Conservation (phyloP, 352 stramenopile genomes). For the Globisporangium spiculum region DNA sequence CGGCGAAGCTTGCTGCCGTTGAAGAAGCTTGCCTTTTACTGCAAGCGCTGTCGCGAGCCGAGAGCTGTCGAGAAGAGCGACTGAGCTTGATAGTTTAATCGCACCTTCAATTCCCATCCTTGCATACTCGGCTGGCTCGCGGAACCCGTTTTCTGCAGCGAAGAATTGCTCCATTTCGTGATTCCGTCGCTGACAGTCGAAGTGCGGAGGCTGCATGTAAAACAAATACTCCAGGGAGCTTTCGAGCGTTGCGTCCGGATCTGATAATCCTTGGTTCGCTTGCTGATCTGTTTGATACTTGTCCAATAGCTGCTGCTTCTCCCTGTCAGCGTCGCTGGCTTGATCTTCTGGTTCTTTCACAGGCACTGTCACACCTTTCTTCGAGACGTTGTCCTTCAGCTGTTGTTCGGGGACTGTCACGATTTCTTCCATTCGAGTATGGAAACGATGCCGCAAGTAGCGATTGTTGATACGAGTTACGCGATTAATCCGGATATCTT, state of each 20-base stretch:
- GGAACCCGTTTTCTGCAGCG: conserved; percentile 69
- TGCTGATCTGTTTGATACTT: background rate
- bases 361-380: conserved; percentile 65
- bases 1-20: conserved; percentile 18
- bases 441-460: conserved; percentile 85
- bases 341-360: conserved; percentile 25
- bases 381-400: conserved; percentile 79
- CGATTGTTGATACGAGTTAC: conserved; percentile 90
- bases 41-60: conserved; percentile 27
- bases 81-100: conserved; percentile 76
- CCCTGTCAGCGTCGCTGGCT: conserved; percentile 1
- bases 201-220: conserved; percentile 48
- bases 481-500: conserved; percentile 68
- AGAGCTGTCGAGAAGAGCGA: conserved; percentile 52
- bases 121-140: conserved; percentile 45
- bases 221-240: conserved; percentile 83
- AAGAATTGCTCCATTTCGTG: conserved; percentile 53
- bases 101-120: conserved; percentile 46
- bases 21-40: conserved; percentile 22
- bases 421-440: conserved; percentile 78
- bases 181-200: conserved; percentile 37
- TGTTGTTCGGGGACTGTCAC: conserved; percentile 50
- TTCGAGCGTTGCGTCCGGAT: conserved; percentile 38
- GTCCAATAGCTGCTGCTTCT: background rate
- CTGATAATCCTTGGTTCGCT: conserved; percentile 4